These are phyloP conservation scores for Grigorovia transvaalensis DNA, from an alignment of 805 yeast species.

Conservation along the genomic window DNA sequence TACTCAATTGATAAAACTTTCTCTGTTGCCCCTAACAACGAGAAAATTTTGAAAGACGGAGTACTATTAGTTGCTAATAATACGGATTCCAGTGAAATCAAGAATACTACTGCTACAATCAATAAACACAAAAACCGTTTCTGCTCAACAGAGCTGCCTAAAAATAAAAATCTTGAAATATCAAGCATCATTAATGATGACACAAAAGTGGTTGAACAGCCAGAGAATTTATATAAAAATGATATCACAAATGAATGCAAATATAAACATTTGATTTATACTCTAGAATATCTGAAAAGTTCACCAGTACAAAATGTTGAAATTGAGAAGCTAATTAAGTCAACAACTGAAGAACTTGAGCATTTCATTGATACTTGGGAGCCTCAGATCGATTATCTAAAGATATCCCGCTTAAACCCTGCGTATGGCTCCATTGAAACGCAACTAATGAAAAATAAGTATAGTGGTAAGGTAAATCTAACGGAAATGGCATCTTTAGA, in stretches of 20 bases:
- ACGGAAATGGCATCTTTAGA: constrained; percentile 11
- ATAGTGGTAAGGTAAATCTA: constrained; percentile 14
- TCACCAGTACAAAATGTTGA: constrained; percentile 4
- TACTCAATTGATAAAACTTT: too few species aligned
- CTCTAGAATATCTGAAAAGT: constrained; percentile 10
- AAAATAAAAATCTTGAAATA: neutral
- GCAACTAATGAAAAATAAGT: constrained; percentile 20
- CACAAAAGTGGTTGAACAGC: neutral
- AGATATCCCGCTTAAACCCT: constrained; percentile 1
- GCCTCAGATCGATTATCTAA: constrained; percentile 12
- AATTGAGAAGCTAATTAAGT: constrained; percentile 9
- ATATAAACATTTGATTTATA: constrained; percentile 8
- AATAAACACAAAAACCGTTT: neutral
- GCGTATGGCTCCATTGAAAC: constrained; percentile 19
- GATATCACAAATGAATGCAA: constrained; percentile 12
- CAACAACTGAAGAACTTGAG: constrained; percentile 9
- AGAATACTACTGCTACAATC: neutral
- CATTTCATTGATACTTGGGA: constrained; percentile 9
- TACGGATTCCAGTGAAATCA: neutral
- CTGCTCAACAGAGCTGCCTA: neutral
- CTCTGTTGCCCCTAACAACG: too few species aligned
- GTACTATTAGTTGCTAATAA: neutral
- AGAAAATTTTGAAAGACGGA: too few species aligned
- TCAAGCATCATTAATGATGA: neutral
- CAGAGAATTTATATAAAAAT: constrained; percentile 10